Base-by-base conservation (phyloP, 305 asterid species). In the Fraxinus angustifolia region DNA sequence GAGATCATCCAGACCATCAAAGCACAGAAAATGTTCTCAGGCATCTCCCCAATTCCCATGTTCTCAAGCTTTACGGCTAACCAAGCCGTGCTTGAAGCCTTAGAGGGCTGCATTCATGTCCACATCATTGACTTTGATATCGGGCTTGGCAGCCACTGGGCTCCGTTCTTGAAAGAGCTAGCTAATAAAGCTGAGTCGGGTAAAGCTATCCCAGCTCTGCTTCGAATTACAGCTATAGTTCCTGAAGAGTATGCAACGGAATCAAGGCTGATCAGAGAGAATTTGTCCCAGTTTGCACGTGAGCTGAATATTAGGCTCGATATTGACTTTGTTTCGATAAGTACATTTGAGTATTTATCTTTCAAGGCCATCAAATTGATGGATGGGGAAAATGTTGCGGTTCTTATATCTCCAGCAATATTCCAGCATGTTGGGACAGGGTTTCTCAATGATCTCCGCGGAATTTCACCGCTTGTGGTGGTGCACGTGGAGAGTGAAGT, bases 81-180 rank as follows among this genome's bases (percentile, higher is more conserved):
- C 77, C 99, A 94, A 82, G 97, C 97, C 83, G 90, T 94, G 71
- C 94, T 96, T 17, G 98, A 96, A 76, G 97, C 97, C 1, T 70
- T 92, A 2, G 95, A 91, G 72, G 93, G 91, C 84, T 87, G 93
- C 40, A 40, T 75, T 76, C 85, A 86, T 60, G 89, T 91, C 89
- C 99, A 96, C 86, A 91, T 90, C 88, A 87, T 96, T 85, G 99
- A 96, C 78, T 96, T 96, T 73, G 98, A 96, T 60, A 91, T 94
- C 86, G 93, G 94, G 30, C 83, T 94, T 8, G 98, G 99, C 8
- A 96, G 93, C 78, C 97, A 94, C 83, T 96, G 99, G 99, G 99
- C 98, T 28, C 93, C 99, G 31, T 94, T 94, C 91, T 82, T 96
- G 88, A 93, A 87, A 30, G 98, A 93, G 83, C 86, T 96, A 8